phyloP scores from a whole-genome alignment of 768 basidiomycete genomes.

The Trametes gibbosa region DNA sequence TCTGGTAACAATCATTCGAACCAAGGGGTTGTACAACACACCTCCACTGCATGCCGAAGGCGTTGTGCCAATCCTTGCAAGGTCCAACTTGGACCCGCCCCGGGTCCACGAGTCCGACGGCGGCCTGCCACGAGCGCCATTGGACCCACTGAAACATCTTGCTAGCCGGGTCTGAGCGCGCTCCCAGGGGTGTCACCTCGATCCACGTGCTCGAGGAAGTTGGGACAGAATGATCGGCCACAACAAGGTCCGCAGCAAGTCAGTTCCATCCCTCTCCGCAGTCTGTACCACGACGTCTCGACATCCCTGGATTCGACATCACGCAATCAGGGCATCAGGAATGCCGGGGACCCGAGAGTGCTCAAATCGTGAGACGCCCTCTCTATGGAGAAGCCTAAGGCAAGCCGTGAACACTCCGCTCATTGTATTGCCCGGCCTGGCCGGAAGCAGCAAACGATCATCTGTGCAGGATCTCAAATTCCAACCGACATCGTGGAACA shows the following conservation, averaged over 20 bases:
- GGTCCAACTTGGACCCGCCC: background rate
- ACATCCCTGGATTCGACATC: constrained; percentile 1
- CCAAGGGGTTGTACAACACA: background rate
- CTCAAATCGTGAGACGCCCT: constrained; percentile 1
- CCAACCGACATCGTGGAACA: background rate
- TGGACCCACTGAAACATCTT: background rate
- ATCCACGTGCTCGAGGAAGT: constrained; percentile 10
- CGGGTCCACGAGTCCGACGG: background rate
- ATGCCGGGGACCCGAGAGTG: constrained; percentile 14
- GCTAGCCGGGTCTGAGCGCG: background rate
- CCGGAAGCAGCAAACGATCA: background rate
- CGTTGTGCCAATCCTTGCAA: background rate
- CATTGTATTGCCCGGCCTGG: background rate
- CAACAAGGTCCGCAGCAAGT: constrained; percentile 14
- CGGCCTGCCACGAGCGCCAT: background rate
- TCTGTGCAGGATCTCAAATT: background rate
- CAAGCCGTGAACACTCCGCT: background rate
- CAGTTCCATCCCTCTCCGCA: background rate
- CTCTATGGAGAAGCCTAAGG: background rate
- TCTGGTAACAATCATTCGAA: background rate
- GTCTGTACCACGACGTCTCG: constrained; percentile 1
- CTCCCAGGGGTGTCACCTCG: background rate
- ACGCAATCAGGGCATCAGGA: constrained; percentile 13
- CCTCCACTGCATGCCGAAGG: constrained; percentile 9
- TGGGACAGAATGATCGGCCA: background rate